Evolutionary conservation across 352 stramenopile species (phyloP).

Genomic region (Phytopythium oedochilum): DNA sequence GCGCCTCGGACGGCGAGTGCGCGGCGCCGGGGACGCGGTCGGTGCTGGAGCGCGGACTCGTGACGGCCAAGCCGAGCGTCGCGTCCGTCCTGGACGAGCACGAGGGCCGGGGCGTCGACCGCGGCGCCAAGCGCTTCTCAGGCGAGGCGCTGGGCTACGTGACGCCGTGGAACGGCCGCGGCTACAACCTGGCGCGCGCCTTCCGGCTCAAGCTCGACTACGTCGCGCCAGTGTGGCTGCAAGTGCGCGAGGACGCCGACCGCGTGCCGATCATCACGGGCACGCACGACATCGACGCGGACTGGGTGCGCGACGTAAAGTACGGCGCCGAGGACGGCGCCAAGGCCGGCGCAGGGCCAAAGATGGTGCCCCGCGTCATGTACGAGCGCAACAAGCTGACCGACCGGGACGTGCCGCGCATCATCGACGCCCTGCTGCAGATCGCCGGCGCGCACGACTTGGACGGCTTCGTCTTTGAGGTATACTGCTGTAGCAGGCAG

Average conservation of each 20-base stretch:
- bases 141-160: conserved; percentile 73
- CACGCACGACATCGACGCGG: conserved; percentile 58
- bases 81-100: conserved; percentile 44
- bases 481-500: too few relatives aligned
- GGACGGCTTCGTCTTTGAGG: conserved; percentile 74
- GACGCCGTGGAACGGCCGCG: conserved; percentile 75
- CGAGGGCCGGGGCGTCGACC: conserved; percentile 6
- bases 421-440: conserved; percentile 45
- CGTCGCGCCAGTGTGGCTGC: conserved; percentile 79
- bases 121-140: conserved; percentile 24
- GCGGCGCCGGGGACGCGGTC: conserved; percentile 17
- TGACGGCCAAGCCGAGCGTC: conserved; percentile 43
- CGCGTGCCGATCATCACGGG: conserved; percentile 58
- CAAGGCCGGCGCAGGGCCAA: conserved; percentile 11
- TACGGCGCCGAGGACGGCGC: conserved; percentile 10
- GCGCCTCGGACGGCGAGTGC: conserved; percentile 25
- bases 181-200: conserved; percentile 65
- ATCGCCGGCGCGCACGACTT: conserved; percentile 37
- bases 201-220: conserved; percentile 79
- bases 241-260: conserved; percentile 51
- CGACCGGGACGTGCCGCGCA: conserved; percentile 43
- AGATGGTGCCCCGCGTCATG: conserved; percentile 71
- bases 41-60: conserved; percentile 40
- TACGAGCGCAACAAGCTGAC: conserved; percentile 70
- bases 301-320: conserved; percentile 53